phyloP scores from a whole-genome alignment of 257 asterid species.

The Henckelia pumila region DNA sequence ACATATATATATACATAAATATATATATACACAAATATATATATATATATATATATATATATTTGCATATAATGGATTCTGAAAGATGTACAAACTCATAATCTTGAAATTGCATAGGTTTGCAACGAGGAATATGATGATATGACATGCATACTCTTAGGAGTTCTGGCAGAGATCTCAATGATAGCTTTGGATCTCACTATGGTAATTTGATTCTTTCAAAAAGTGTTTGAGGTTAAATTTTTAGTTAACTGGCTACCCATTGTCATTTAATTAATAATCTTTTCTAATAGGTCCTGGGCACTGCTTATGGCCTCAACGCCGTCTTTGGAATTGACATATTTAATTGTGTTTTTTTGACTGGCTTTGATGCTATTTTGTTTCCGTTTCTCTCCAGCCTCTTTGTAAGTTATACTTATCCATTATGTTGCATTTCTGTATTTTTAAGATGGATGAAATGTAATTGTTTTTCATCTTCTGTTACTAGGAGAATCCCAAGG shows the following conservation, averaged over 20 bases:
- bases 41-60: too few species aligned
- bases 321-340: slow-evolving; percentile 78
- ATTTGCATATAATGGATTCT: background rate
- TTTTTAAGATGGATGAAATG: slow-evolving; percentile 20
- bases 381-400: slow-evolving; percentile 65
- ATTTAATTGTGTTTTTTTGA: slow-evolving; percentile 66
- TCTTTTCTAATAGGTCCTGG: slow-evolving; percentile 70
- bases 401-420: slow-evolving; percentile 51
- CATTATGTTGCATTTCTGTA: background rate
- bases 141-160: slow-evolving; percentile 65
- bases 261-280: slow-evolving; percentile 21
- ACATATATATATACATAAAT: too few species aligned
- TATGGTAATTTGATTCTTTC: slow-evolving; percentile 54
- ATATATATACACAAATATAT: too few species aligned
- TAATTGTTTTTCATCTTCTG: background rate
- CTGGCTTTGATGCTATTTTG: slow-evolving; percentile 66
- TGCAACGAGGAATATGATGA: slow-evolving; percentile 90
- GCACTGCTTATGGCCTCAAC: slow-evolving; percentile 92
- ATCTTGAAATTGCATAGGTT: slow-evolving; percentile 48
- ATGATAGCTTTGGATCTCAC: slow-evolving; percentile 78
- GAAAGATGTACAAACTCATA: slow-evolving; percentile 29
- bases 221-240: slow-evolving; percentile 11
- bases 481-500: slow-evolving; percentile 64
- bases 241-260: background rate
- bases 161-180: slow-evolving; percentile 86